Evolutionary conservation across 2,329 filamentous ascomycete species (phyloP).

Genomic region (Elsinoe batatas): DNA sequence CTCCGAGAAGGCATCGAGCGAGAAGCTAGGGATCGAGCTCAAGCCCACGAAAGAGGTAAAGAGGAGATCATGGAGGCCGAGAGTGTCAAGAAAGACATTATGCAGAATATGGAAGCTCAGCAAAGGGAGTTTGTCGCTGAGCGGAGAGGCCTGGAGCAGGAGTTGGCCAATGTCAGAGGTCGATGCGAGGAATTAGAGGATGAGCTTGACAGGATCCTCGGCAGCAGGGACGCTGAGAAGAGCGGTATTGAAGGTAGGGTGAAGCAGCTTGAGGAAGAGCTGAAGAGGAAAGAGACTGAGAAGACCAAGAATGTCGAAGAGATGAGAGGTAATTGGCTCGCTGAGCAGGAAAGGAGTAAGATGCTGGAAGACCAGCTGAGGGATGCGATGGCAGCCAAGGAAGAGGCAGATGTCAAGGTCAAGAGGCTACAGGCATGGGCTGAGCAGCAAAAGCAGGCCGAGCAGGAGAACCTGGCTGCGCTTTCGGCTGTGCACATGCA

Average conservation of each 20-base stretch:
- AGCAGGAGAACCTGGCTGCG: constrained; percentile 24
- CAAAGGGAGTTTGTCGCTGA: constrained; percentile 82
- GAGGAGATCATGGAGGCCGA: constrained; percentile 73
- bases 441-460: constrained; percentile 40
- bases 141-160: constrained; percentile 69
- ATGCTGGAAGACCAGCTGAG: constrained; percentile 44
- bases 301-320: constrained; percentile 39
- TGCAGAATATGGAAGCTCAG: constrained; percentile 88
- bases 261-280: constrained; percentile 58
- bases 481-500: constrained; percentile 30
- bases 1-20: constrained; percentile 56
- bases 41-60: constrained; percentile 52
- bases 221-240: constrained; percentile 74
- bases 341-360: constrained; percentile 56
- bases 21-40: constrained; percentile 47
- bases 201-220: constrained; percentile 74
- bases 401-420: constrained; percentile 26
- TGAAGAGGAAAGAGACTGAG: constrained; percentile 47
- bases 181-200: constrained; percentile 84
- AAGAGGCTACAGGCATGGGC: constrained; percentile 50
- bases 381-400: constrained; percentile 20
- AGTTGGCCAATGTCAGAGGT: constrained; percentile 65
- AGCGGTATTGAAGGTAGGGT: constrained; percentile 59
- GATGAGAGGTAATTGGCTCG: constrained; percentile 15
- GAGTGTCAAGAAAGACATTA: constrained; percentile 84